Base-by-base conservation (phyloP, 2,329 filamentous ascomycete species). In the Ophiostoma ips region DNA sequence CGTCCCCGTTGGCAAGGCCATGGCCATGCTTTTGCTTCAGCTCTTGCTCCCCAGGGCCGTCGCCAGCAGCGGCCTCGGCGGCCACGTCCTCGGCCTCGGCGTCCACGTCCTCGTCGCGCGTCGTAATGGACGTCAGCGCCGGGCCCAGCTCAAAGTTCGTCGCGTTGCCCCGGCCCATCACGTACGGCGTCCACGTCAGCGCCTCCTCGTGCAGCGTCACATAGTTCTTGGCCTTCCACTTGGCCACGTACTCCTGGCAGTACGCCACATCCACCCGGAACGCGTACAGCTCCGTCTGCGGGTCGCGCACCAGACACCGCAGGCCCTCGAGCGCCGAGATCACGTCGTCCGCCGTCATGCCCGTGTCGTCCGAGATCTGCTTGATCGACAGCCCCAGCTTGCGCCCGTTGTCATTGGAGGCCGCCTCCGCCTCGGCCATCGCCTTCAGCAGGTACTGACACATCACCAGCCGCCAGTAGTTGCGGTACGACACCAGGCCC, bases 281-380 rank as follows among this genome's bases (percentile, higher is more conserved):
- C 2, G 88, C 92, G 63, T 98, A 98, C 5, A 83, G 75, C 53
- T 84, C 87, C 1, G 90, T 95, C 50, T 87, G 73, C 1, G 90
- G 88, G 63, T 98, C 92, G 52, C 88, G 79, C 15, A 95, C 86
- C 21, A 98, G 75, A 50, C 88, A 90, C 38, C 90, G 82, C 11
- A 98, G 70, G 1, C 87, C 88, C 67, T 98, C 92, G 2, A 98
- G 72, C 0, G 87, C 90, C 12, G 92, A 94, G 12, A 98, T 85
- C 53, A 96, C 89, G 64, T 98, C 92, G 65, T 98, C 92, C 0
- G 90, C 77, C 1, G 92, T 96, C 79, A 98, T 88, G 11, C 92
- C 92, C 0, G 90, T 96, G 53, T 87, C 82, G 56, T 90, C 82
- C 0, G 90, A 94, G 55, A 94, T 87, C 30, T 77, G 71, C 55